These are phyloP conservation scores for Boechera stricta DNA, from an alignment of 345 rosid genomes.

Conservation along the genomic window DNA sequence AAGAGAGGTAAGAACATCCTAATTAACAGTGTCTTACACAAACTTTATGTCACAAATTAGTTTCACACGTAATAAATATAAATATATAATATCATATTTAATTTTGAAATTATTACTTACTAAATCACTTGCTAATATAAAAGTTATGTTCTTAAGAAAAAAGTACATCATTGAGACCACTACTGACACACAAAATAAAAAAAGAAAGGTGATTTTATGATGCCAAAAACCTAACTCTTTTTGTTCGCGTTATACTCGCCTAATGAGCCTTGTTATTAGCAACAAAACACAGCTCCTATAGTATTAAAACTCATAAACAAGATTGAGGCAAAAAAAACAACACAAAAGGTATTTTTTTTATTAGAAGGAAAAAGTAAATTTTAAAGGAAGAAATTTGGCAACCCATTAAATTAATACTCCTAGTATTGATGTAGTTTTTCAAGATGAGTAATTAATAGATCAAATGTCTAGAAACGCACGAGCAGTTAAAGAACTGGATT, in stretches of 20 bases:
- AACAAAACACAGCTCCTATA: background rate
- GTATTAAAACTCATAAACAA: background rate
- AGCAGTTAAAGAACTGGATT: slow-evolving; percentile 20
- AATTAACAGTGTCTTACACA: too few species aligned
- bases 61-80: too few species aligned
- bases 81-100: too few species aligned
- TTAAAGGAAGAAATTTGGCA: background rate
- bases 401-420: background rate
- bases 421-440: background rate
- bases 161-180: too few species aligned
- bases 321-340: background rate
- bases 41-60: too few species aligned
- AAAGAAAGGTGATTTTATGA: too few species aligned
- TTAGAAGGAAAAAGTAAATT: background rate
- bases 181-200: too few species aligned
- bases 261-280: background rate
- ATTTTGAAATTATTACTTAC: too few species aligned
- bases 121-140: too few species aligned
- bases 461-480: slow-evolving; percentile 8
- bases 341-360: background rate
- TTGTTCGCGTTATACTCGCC: background rate
- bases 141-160: too few species aligned
- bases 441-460: slow-evolving; percentile 2
- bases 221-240: too few species aligned
- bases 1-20: too few species aligned